A percentile compares a stretch with the other conserved stretches of the same genome.
phyloP scores from a whole-genome alignment of 768 basidiomycete species.

The Mycena olivaceomarginata region DNA sequence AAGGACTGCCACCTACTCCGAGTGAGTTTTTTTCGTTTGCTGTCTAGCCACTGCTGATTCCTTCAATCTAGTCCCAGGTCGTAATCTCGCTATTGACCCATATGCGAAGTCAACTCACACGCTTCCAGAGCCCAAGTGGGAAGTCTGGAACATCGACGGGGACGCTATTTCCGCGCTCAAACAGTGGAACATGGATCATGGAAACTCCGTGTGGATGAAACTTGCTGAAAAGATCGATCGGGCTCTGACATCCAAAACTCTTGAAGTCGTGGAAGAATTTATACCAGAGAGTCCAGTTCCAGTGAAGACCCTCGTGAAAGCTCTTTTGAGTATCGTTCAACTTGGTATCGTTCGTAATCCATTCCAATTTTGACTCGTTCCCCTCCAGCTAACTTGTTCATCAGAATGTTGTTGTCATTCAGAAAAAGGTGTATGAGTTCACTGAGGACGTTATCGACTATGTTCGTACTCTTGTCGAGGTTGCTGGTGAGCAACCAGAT shows the following conservation, averaged over 20 bases:
- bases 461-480: slow-evolving; percentile 31
- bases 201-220: slow-evolving; percentile 25
- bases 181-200: slow-evolving; percentile 10
- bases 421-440: slow-evolving; percentile 24
- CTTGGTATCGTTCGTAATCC: slow-evolving; percentile 28
- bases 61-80: neutral
- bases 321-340: slow-evolving; percentile 26
- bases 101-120: no score
- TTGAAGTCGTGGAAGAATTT: slow-evolving; percentile 13
- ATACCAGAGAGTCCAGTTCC: slow-evolving; percentile 24
- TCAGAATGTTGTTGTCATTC: slow-evolving; percentile 8
- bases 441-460: slow-evolving; percentile 31
- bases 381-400: slow-evolving; percentile 11
- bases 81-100: no score
- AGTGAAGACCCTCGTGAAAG: slow-evolving; percentile 28
- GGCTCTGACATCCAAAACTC: slow-evolving; percentile 14
- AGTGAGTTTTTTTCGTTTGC: slow-evolving; percentile 11
- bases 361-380: slow-evolving; percentile 14
- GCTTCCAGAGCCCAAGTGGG: no score
- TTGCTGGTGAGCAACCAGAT: slow-evolving; percentile 6
- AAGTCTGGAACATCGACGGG: no score
- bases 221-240: slow-evolving; percentile 16
- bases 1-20: neutral
- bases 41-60: neutral
- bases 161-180: slow-evolving; percentile 21